Percentiles rank a stretch among this genome's conserved stretches.
These are phyloP conservation scores for Draba incana DNA, from an alignment of 345 rosid species.

Conservation along the genomic window DNA sequence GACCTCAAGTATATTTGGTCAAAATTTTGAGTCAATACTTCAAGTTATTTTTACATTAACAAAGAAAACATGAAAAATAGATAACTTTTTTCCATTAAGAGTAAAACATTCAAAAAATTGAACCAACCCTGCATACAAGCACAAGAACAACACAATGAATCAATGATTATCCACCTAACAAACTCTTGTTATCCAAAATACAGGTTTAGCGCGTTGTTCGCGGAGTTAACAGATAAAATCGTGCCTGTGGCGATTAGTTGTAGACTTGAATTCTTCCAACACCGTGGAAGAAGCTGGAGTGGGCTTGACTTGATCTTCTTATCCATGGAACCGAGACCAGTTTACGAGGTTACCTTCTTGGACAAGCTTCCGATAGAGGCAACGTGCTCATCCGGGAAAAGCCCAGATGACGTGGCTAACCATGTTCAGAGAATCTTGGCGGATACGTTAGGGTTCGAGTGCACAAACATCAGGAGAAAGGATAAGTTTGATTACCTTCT, in stretches of 20 bases:
- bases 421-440: constrained; percentile 78
- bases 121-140: no score
- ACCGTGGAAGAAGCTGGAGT: constrained; percentile 72
- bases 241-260: constrained; percentile 83
- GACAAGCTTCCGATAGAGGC: constrained; percentile 63
- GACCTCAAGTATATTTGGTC: no score
- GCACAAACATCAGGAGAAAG: constrained; percentile 56
- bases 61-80: no score
- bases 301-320: constrained; percentile 84
- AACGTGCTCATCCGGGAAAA: constrained; percentile 62
- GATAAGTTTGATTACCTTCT: no score
- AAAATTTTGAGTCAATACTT: no score
- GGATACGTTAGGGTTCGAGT: constrained; percentile 66
- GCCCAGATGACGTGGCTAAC: constrained; percentile 82
- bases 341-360: constrained; percentile 73
- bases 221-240: constrained; percentile 65
- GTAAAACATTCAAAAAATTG: no score
- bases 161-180: no score
- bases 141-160: no score
- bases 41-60: no score
- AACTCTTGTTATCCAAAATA: no score
- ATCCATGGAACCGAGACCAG: constrained; percentile 88
- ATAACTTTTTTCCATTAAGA: no score
- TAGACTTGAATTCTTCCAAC: constrained; percentile 80
- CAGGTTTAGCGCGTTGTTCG: constrained; percentile 59